Evolutionary conservation across 1,284 basidiomycete genomes (phyloP).

Genomic region (Grifola frondosa): DNA sequence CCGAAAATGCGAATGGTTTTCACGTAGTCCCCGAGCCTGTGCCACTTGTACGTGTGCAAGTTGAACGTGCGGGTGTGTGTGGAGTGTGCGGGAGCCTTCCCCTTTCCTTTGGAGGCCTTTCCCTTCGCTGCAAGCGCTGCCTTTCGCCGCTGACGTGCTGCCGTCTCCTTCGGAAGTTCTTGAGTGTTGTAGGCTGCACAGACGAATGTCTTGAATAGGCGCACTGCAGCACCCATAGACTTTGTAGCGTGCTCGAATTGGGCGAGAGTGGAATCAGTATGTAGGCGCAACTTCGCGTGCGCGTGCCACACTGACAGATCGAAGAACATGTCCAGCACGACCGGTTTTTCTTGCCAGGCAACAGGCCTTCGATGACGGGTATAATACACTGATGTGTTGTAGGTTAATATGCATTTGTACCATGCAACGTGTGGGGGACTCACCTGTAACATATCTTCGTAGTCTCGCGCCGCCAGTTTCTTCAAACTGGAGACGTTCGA

Average conservation of each 20-base stretch:
- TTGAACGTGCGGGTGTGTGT: neutral
- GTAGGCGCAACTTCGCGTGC: slow-evolving; percentile 31
- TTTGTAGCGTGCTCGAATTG: slow-evolving; percentile 16
- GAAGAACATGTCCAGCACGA: slow-evolving; percentile 28
- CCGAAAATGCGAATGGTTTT: neutral
- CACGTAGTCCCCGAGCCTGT: slow-evolving; percentile 1
- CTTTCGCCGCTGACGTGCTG: neutral
- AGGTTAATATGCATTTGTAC: too few species aligned
- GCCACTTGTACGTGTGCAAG: slow-evolving; percentile 3
- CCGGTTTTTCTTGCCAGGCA: slow-evolving; percentile 20
- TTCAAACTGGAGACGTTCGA: slow-evolving; percentile 27
- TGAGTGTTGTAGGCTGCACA: slow-evolving; percentile 1
- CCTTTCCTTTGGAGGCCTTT: too few species aligned
- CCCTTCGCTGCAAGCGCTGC: neutral
- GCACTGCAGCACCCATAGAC: slow-evolving; percentile 14
- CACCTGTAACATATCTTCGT: slow-evolving; percentile 31
- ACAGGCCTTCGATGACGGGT: slow-evolving; percentile 29
- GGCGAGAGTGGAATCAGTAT: slow-evolving; percentile 25
- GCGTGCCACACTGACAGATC: slow-evolving; percentile 29
- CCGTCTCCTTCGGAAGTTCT: neutral
- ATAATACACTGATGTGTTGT: slow-evolving; percentile 37
- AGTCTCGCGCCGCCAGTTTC: slow-evolving; percentile 29
- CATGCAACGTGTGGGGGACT: slow-evolving; percentile 26
- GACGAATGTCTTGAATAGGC: neutral
- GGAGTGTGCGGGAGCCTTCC: too few species aligned